Evolutionary conservation across 805 yeast species (phyloP).

Genomic region (Metschnikowia sp.): DNA sequence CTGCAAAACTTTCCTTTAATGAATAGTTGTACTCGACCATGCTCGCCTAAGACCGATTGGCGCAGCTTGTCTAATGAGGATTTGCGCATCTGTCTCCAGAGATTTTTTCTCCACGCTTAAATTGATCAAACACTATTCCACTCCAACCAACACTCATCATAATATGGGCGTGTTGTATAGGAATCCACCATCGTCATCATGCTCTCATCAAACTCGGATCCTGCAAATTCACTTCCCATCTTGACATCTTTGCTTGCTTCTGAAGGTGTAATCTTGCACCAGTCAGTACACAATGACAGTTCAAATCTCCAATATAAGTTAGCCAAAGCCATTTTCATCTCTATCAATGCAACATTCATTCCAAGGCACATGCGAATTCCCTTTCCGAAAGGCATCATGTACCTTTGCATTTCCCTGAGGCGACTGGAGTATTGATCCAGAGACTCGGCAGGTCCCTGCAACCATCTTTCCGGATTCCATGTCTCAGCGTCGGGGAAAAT

Average conservation of each 20-base stretch:
- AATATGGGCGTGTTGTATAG: conserved; percentile 50
- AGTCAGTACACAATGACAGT: conserved; percentile 37
- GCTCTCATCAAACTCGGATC: conserved; percentile 35
- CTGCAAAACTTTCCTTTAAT: neutral
- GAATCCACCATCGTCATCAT: conserved; percentile 56
- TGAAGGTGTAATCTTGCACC: conserved; percentile 37
- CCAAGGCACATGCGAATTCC: conserved; percentile 77
- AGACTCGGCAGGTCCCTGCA: conserved; percentile 35
- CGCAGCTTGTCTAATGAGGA: too few species aligned
- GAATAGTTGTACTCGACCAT: too few species aligned
- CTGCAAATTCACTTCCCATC: conserved; percentile 16
- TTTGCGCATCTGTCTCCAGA: too few species aligned
- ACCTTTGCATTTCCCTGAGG: conserved; percentile 44
- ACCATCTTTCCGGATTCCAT: conserved; percentile 66
- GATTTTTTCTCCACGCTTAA: neutral
- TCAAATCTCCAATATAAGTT: conserved; percentile 49
- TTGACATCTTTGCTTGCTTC: conserved; percentile 9
- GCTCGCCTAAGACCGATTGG: too few species aligned
- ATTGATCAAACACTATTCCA: conserved; percentile 21
- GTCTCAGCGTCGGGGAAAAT: conserved; percentile 51
- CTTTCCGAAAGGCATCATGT: conserved; percentile 67
- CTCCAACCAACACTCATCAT: conserved; percentile 51
- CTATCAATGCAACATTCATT: conserved; percentile 61
- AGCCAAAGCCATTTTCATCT: conserved; percentile 57
- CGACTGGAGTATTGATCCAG: conserved; percentile 29